Base-by-base conservation (phyloP, 495 filamentous ascomycete species). In the Baudoinia panamericana region DNA sequence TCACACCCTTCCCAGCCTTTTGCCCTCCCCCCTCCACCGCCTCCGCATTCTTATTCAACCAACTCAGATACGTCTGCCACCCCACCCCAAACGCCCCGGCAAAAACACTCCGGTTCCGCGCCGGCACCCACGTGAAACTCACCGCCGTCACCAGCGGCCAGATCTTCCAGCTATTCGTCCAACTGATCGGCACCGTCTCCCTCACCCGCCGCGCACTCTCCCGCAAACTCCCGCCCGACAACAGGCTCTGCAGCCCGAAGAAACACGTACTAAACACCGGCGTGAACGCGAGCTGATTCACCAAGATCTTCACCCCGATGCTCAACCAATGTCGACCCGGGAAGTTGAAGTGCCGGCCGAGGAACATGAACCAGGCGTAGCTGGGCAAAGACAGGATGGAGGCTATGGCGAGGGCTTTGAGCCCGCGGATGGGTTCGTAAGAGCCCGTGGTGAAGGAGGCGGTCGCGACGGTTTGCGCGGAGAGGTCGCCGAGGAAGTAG, bases 131-230 rank as follows among this genome's bases (percentile, higher is more conserved):
- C 36, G 82, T 79, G 53, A 94, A 93, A 57, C 68, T 88, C 58
- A 93, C 76, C 1, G 84, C 84, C 3, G 79, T 90, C 19, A 94
- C 84, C 2, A 75, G 76, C 0, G 87, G 87, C 87, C 87, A 95
- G 11, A 95, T 62, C 66, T 93, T 93, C 51, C 75, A 76, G 36
- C 76, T 79, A 54, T 93, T 94, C 51, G 73, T 53, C 41, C 78
- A 75, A 54, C 78, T 84, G 24, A 69, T 64, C 5, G 85, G 85
- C 8, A 93, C 76, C 2, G 86, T 88, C 41, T 74, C 61, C 54
- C 68, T 72, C 38, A 95, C 66, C 28, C 78, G 77, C 46, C 80
- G 75, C 57, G 66, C 71, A 5, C 76, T 73, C 45, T 82, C 76
- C 20, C 63, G 57, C 0, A 75, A 46, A 2, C 66, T 65, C 5